phyloP scores from a whole-genome alignment of 345 rosid species.

The Eucalyptus camaldulensis region DNA sequence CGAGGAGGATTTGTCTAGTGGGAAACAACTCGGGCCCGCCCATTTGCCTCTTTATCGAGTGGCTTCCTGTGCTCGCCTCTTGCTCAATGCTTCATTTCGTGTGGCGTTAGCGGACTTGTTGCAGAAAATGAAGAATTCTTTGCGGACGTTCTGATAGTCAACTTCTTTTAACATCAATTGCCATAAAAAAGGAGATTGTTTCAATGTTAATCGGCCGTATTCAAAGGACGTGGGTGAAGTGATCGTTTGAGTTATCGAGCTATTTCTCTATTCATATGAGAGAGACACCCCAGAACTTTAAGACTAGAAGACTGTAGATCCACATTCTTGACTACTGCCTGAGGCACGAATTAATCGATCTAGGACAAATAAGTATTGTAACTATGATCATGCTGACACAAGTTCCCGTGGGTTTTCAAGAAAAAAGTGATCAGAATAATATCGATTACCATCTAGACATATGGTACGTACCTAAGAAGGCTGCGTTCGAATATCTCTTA shows the following conservation, averaged over 20 bases:
- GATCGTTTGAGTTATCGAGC: background rate
- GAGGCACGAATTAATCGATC: background rate
- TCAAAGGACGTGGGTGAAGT: background rate
- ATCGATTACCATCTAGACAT: background rate
- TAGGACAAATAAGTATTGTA: background rate
- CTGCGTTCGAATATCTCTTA: background rate
- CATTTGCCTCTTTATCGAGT: background rate
- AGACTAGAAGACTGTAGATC: background rate
- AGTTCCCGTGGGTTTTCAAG: background rate
- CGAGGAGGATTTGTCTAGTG: background rate
- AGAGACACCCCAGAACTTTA: background rate
- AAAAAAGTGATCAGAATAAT: background rate
- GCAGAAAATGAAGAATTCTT: background rate
- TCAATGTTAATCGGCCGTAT: background rate
- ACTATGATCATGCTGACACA: background rate
- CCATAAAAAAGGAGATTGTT: background rate
- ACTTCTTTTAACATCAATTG: background rate
- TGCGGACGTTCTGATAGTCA: background rate
- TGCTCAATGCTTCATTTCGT: background rate
- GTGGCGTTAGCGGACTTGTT: background rate
- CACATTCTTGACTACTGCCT: background rate
- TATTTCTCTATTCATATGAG: background rate
- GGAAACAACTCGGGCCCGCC: slow-evolving; percentile 4
- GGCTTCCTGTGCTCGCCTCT: background rate
- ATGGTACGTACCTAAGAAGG: background rate